Percentiles rank a stretch among this genome's conserved stretches.
These are phyloP conservation scores for Colletotrichum ledebouriae DNA, from an alignment of 2,329 filamentous ascomycete genomes.

Conservation along the genomic window DNA sequence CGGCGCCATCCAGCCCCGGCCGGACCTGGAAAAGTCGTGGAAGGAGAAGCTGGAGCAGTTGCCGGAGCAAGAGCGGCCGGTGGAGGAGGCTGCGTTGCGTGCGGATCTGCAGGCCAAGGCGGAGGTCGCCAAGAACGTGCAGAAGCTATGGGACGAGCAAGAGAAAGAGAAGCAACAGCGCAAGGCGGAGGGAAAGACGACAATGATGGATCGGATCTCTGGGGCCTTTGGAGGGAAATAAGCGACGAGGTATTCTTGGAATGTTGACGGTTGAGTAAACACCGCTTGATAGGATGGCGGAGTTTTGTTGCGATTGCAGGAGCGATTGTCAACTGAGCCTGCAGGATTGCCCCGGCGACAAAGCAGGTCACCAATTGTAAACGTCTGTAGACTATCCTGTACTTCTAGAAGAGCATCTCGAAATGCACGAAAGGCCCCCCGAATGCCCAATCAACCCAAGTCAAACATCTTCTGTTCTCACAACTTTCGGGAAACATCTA, in stretches of 20 bases:
- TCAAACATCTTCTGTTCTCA: too few species aligned
- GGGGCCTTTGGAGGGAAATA: slow-evolving; percentile 47
- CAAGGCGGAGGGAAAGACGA: slow-evolving; percentile 67
- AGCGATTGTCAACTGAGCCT: neutral
- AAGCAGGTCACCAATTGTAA: neutral
- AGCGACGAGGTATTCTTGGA: neutral
- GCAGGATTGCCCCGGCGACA: neutral
- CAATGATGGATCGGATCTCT: slow-evolving; percentile 56
- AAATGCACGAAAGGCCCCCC: slow-evolving; percentile 9
- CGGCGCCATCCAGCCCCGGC: slow-evolving; percentile 49
- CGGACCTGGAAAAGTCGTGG: slow-evolving; percentile 64
- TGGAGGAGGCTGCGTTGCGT: slow-evolving; percentile 74
- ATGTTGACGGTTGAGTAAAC: too few species aligned
- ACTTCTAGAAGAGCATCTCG: slow-evolving; percentile 31
- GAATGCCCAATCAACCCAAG: neutral
- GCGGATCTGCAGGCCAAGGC: slow-evolving; percentile 73
- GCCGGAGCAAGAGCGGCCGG: slow-evolving; percentile 67
- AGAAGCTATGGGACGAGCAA: slow-evolving; percentile 68
- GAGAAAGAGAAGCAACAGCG: slow-evolving; percentile 66
- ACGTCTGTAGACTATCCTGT: slow-evolving; percentile 31
- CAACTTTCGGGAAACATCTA: too few species aligned
- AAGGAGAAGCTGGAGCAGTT: slow-evolving; percentile 70
- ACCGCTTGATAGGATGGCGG: neutral
- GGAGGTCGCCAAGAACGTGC: slow-evolving; percentile 69
- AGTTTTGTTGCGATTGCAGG: slow-evolving; percentile 1